Evolutionary conservation across 164 flowering plant species (phyloP).

Genomic region (Chloranthus sessilifolius): DNA sequence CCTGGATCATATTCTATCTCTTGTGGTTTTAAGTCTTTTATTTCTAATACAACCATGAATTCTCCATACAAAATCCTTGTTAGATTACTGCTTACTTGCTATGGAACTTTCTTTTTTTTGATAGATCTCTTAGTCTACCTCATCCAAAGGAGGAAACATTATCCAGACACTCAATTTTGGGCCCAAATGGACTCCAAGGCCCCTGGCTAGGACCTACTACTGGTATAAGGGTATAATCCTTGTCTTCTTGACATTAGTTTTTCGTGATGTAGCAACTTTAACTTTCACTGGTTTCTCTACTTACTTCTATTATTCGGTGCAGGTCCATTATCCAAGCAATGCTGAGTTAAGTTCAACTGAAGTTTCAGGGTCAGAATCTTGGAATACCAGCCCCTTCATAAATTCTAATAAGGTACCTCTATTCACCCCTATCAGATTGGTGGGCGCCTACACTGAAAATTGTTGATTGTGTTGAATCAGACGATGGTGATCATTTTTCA

Average conservation of each 20-base stretch:
- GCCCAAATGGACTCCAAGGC: slow-evolving; percentile 80
- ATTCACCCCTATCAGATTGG: no score
- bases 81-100: no score
- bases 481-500: no score
- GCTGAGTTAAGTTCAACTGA: slow-evolving; percentile 39
- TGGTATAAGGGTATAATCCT: slow-evolving; percentile 52
- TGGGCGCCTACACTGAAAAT: no score
- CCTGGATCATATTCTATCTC: no score
- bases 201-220: slow-evolving; percentile 76
- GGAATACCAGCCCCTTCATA: no score
- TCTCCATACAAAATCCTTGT: no score
- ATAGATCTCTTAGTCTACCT: slow-evolving; percentile 65
- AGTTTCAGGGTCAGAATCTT: slow-evolving; percentile 44
- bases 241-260: slow-evolving; percentile 5
- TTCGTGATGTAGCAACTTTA: not conserved
- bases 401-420: no score
- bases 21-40: no score
- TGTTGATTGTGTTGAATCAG: no score
- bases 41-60: no score
- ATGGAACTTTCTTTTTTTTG: not conserved
- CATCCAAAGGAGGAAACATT: slow-evolving; percentile 83
- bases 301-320: slow-evolving; percentile 16
- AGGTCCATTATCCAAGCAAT: slow-evolving; percentile 86
- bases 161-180: slow-evolving; percentile 90
- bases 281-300: no score